Base-by-base conservation (phyloP, 176 grass and related monocot species). In the Areca catechu region DNA sequence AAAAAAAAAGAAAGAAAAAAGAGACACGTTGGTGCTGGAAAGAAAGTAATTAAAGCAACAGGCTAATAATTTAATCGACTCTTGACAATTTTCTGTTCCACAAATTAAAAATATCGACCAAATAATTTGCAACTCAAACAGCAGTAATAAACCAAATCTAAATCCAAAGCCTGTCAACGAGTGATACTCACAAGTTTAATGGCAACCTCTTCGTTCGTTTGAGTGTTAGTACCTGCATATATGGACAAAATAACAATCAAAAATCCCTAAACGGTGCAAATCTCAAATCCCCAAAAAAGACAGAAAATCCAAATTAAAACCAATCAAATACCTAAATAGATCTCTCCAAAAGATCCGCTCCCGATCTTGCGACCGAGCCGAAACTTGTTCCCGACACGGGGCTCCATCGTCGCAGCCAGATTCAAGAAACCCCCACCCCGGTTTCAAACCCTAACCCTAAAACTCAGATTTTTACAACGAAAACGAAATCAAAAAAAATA, bases 181-280 rank as follows among this genome's bases (percentile, higher is more conserved):
- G 24, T 24, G 9, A 22, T 19, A 77, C 85, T 88, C 62, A 94
- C 89, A 21, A 94, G 89, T 54, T 94, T 94, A 69, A 94, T 81
- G 15, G 77, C 89, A 53, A 94, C 89, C 74, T 94, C 89, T 37
- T 94, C 89, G 43, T 82, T 94, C 25, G 58, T 84, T 61, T 94
- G 83, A 65, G 84, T 72, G 69, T 89, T 79, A 17, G 89, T 95
- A 70, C 89, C 89, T 95, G 75, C 1, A 67, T 20, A 63, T 15
- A 65, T 56, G n/a, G 23, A 4, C 29, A 63, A 73, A 18, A 54
- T 21, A 61, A 66, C 53, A 56, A 27, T 51, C 16, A 71, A 17
- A 63, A 21, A 57, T 30, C 15, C 16, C 18, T 14, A 14, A 15
- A 18, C 21, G 5, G 6, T 17, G 1, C 52, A 50, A 22, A 20